Evolutionary conservation across 345 rosid species (phyloP).

Genomic region (Gynandropsis gynandra): DNA sequence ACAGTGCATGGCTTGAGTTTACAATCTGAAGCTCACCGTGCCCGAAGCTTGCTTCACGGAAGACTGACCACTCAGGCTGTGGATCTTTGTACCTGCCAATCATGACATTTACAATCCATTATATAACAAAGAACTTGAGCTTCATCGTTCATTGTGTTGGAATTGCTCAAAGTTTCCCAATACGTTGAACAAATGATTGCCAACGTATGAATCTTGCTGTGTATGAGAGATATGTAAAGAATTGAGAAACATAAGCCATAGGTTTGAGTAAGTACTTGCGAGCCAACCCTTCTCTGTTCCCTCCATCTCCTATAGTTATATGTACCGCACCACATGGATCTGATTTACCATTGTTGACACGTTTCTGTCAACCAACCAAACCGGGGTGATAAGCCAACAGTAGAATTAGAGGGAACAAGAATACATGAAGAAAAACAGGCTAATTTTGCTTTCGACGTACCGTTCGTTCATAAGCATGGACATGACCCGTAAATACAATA

Average conservation of each 20-base stretch:
- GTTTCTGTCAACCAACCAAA: conserved; percentile 41
- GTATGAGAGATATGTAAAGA: no score
- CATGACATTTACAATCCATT: conserved; percentile 2
- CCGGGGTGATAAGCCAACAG: conserved; percentile 13
- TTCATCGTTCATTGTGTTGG: conserved; percentile 10
- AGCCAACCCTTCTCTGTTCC: conserved; percentile 90
- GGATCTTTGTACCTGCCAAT: conserved; percentile 52
- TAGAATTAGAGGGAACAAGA: conserved; percentile 10
- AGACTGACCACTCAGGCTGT: conserved; percentile 79
- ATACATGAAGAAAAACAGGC: not conserved
- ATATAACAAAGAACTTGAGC: not conserved
- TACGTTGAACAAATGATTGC: no score
- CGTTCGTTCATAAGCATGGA: conserved; percentile 93
- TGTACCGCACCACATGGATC: conserved; percentile 76
- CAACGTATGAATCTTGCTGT: no score
- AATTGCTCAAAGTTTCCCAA: conserved; percentile 4
- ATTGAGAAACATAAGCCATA: not conserved
- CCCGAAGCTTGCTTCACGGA: conserved; percentile 97
- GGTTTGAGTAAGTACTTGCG: conserved; percentile 38
- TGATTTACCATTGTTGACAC: conserved; percentile 54
- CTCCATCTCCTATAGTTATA: conserved; percentile 92
- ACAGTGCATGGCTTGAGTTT: conserved; percentile 72
- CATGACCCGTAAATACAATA: conserved; percentile 73
- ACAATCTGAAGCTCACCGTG: conserved; percentile 78
- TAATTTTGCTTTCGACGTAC: conserved; percentile 31